Evolutionary conservation across 352 stramenopile genomes (phyloP).

Genomic region (Globisporangium orthogonon): DNA sequence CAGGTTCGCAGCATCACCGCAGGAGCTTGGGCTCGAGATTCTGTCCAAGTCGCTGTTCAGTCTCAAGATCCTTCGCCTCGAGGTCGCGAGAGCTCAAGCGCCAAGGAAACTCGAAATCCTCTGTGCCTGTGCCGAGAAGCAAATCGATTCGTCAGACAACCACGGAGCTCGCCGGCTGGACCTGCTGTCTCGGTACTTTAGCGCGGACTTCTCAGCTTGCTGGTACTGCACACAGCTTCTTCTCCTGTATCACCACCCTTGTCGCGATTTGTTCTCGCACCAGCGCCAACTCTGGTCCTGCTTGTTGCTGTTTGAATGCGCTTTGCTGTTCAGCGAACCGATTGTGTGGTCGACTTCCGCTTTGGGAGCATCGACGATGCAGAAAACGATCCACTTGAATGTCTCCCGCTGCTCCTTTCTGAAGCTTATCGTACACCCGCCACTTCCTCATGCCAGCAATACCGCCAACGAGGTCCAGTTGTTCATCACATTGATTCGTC

Average conservation of each 20-base stretch:
- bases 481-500: background rate
- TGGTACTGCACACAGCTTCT: constrained; percentile 10
- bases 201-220: constrained; percentile 17
- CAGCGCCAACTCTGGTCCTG: background rate
- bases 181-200: constrained; percentile 27
- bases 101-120: constrained; percentile 8
- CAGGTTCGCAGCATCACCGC: constrained; percentile 5
- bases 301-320: background rate
- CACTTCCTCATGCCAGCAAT: constrained; percentile 2
- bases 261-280: background rate
- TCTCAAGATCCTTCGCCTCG: constrained; percentile 7
- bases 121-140: background rate
- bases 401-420: constrained; percentile 19
- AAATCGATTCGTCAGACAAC: background rate
- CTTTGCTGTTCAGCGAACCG: background rate
- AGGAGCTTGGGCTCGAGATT: constrained; percentile 15
- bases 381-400: constrained; percentile 15
- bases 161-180: constrained; percentile 7
- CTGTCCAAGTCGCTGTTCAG: background rate
- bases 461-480: constrained; percentile 15
- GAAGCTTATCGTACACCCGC: constrained; percentile 24
- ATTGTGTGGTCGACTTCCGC: constrained; percentile 3
- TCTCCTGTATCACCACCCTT: too few relatives aligned
- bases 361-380: background rate
- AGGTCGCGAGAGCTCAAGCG: constrained; percentile 1